Evolutionary conservation across 768 basidiomycete species (phyloP).

Genomic region (Sutorius australiensis): DNA sequence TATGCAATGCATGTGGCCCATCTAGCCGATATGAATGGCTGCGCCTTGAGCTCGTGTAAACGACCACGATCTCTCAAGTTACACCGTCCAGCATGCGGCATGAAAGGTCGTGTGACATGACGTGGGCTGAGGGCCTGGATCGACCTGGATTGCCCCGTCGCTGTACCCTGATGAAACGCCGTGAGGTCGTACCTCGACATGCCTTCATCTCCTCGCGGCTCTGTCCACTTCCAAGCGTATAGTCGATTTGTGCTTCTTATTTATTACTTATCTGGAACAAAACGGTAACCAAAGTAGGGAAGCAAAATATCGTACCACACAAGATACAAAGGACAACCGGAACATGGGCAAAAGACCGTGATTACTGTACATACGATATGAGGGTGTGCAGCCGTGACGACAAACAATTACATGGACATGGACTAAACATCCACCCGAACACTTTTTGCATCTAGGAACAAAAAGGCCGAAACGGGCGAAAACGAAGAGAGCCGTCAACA

Average conservation of each 20-base stretch:
- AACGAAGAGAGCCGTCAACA: neutral
- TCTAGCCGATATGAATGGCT: too few species aligned
- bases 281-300: neutral
- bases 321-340: constrained; percentile 3
- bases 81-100: too few species aligned
- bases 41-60: too few species aligned
- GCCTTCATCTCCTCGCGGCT: neutral
- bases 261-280: neutral
- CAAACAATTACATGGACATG: constrained; percentile 2
- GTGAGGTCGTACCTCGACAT: neutral
- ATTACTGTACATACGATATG: constrained; percentile 9
- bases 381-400: constrained; percentile 1
- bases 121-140: neutral
- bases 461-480: neutral
- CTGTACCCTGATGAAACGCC: too few species aligned
- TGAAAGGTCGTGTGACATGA: neutral
- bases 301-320: constrained; percentile 4
- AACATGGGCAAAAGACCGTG: neutral
- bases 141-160: too few species aligned
- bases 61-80: too few species aligned
- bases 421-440: neutral
- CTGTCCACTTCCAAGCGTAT: neutral
- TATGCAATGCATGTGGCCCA: too few species aligned
- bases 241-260: neutral
- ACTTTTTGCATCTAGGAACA: neutral